phyloP scores from a whole-genome alignment of 805 yeast genomes.

The Yamadazyma tumulicola region DNA sequence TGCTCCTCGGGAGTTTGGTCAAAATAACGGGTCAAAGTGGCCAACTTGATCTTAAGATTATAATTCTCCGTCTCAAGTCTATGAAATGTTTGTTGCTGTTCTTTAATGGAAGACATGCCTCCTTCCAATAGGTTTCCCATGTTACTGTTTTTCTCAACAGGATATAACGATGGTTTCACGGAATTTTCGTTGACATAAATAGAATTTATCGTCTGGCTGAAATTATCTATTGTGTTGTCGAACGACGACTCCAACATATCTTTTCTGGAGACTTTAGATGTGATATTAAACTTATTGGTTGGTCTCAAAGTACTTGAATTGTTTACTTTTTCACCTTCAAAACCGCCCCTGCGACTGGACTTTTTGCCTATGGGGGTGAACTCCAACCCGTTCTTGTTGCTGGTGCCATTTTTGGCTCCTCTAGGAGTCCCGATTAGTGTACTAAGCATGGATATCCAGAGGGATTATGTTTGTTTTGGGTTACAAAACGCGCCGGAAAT shows the following conservation, averaged over 20 bases:
- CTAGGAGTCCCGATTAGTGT: slow-evolving; percentile 14
- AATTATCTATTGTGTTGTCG: slow-evolving; percentile 15
- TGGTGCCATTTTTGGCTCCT: slow-evolving; percentile 3
- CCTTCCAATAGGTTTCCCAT: neutral
- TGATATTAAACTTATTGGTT: slow-evolving; percentile 4
- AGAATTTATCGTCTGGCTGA: slow-evolving; percentile 14
- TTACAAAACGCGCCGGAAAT: too few relatives aligned
- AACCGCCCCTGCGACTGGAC: too few relatives aligned
- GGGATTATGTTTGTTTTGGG: too few relatives aligned
- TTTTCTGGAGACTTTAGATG: neutral
- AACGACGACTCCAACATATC: slow-evolving; percentile 6
- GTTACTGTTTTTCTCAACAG: neutral
- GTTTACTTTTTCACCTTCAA: neutral
- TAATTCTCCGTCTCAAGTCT: slow-evolving; percentile 41
- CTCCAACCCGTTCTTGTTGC: slow-evolving; percentile 8
- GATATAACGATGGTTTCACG: too few relatives aligned
- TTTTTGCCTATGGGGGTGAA: slow-evolving; percentile 14
- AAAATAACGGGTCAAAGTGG: slow-evolving; percentile 36
- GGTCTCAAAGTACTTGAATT: slow-evolving; percentile 5
- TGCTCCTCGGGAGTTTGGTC: slow-evolving; percentile 44
- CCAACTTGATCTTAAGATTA: slow-evolving; percentile 41
- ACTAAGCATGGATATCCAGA: slow-evolving; percentile 6
- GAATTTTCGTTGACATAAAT: neutral
- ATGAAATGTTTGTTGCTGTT: slow-evolving; percentile 18
- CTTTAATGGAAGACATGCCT: slow-evolving; percentile 16